Evolutionary conservation across 2,329 filamentous ascomycete genomes (phyloP).

Genomic region (Colletotrichum zoysiae): DNA sequence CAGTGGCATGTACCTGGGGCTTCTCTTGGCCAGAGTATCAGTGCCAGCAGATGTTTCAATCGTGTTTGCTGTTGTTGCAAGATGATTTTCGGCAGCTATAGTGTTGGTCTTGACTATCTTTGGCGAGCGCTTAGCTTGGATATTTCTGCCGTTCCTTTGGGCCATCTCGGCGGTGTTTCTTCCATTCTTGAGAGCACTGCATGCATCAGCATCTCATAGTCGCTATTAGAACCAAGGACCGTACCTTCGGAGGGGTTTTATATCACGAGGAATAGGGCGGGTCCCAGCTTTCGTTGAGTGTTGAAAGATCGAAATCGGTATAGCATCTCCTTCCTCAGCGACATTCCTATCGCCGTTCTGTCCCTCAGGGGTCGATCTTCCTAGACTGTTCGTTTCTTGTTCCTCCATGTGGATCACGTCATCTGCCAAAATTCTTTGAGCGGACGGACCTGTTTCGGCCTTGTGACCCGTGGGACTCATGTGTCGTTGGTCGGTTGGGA

Average conservation of each 20-base stretch:
- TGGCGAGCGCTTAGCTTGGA: no score
- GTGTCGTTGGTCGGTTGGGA: constrained; percentile 12
- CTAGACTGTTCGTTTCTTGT: neutral
- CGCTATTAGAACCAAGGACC: neutral
- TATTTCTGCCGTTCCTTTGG: neutral
- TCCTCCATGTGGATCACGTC: neutral
- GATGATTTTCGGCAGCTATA: neutral
- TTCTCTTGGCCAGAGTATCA: neutral
- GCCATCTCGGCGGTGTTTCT: neutral
- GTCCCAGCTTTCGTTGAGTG: neutral
- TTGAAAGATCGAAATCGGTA: neutral
- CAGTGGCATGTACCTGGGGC: neutral
- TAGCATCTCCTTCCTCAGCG: neutral
- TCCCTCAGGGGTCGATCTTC: neutral
- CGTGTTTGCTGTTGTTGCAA: neutral
- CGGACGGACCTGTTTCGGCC: neutral
- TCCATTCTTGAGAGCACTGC: constrained; percentile 26
- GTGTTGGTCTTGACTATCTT: neutral
- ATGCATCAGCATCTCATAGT: neutral
- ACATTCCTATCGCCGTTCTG: neutral
- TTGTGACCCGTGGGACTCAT: neutral
- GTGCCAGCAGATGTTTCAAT: neutral
- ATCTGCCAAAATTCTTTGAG: neutral
- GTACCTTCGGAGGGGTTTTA: constrained; percentile 25
- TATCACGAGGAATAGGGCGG: neutral